Percentiles rank a stretch among this genome's conserved stretches.
Evolutionary conservation across 2,329 filamentous ascomycete species (phyloP).

Genomic region (Ilyonectria robusta): DNA sequence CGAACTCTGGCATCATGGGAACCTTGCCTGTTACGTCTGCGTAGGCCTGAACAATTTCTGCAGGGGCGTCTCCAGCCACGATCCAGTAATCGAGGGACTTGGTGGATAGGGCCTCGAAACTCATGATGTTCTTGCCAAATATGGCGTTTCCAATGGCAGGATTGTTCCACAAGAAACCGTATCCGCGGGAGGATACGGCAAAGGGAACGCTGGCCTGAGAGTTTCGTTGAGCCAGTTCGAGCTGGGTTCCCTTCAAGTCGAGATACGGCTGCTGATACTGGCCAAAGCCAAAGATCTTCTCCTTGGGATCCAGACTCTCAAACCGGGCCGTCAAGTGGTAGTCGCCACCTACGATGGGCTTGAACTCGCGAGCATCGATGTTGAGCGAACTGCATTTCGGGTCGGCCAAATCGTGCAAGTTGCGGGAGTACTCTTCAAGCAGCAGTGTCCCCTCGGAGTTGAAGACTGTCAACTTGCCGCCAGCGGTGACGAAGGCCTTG

Average conservation of each 20-base stretch:
- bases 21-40: conserved; percentile 70
- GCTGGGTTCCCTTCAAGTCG: conserved; percentile 72
- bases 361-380: conserved; percentile 71
- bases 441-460: conserved; percentile 48
- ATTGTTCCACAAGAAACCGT: conserved; percentile 78
- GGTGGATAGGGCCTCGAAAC: conserved; percentile 73
- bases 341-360: conserved; percentile 64
- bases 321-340: conserved; percentile 73
- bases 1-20: conserved; percentile 79
- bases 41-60: conserved; percentile 70
- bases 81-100: conserved; percentile 75
- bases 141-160: conserved; percentile 73
- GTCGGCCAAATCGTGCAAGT: conserved; percentile 61
- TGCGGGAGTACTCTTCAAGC: conserved; percentile 52
- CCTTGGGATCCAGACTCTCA: conserved; percentile 67
- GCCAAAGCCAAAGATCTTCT: conserved; percentile 78
- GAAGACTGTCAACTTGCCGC: conserved; percentile 47
- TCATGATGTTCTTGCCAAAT: conserved; percentile 72
- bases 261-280: conserved; percentile 77
- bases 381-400: conserved; percentile 71
- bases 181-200: conserved; percentile 70
- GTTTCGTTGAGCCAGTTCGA: conserved; percentile 77
- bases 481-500: conserved; percentile 45
- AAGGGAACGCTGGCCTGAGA: conserved; percentile 77
- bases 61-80: conserved; percentile 69